Evolutionary conservation across 73 alveolate genomes (phyloP), one percentile per base, ranked within the genome.

Genomic region (Halteria grandinella): DNA sequence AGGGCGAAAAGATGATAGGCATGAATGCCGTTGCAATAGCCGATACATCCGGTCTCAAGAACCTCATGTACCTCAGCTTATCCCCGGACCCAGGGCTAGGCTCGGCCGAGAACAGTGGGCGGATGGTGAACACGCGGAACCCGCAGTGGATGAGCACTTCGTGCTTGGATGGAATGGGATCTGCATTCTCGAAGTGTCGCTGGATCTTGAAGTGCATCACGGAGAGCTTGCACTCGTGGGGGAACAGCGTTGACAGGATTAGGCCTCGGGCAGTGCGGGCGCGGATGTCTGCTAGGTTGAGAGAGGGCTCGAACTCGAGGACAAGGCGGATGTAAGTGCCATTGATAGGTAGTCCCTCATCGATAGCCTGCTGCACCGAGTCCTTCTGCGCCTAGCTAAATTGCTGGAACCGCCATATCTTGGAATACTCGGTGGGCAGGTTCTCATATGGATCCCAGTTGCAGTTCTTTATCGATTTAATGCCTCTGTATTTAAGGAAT

Each of bases 361-460:
- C 77, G 55, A 76, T 80, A 8, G 90, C 90, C 55, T 71, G 43
- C 47, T 85, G 74, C 24, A 79, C 81, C 1, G 95, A 89, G 54
- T 85, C 80, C 75, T 80, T 87, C 55, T 48, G 52, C 0, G 93
- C 87, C 37, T 75, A 64, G 48, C 57, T 59, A 31, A 70, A 75
- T 75, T 89, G 86, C 76, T 94, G 91, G 66, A 95, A 93, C 51
- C 92, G 79, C 78, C 87, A 94, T 47, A 94, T 82, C 57, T 89
- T 80, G 39, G 95, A 89, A 57, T 89, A 93, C 79, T 91, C 97
- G 66, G 86, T 90, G 14, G 99, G 99, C 7, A 97, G 93, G 63
- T 95, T 94, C 58, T 92, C 98, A 69, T 85, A 94, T 7, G 99
- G 98, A 81, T 97, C 99, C 99, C 99, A 97, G 27, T 91, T 86